Evolutionary conservation across 805 yeast genomes (phyloP), one percentile per base, ranked within the genome.

Genomic region (Metschnikowia bowlesiae): DNA sequence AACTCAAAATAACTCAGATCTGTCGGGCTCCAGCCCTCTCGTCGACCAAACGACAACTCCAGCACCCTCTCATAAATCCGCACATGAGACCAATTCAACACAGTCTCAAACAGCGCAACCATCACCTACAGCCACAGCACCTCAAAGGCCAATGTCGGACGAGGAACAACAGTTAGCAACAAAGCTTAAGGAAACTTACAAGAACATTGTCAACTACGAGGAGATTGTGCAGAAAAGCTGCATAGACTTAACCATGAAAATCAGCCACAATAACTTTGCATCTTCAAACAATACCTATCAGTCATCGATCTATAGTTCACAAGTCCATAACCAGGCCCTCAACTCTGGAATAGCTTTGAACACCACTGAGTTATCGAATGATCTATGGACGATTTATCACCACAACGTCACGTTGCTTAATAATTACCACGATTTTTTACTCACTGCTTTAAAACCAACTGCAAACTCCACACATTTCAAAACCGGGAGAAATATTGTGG

Each of bases 401-500:
- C 79, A 82, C 55, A 84, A 85, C 62, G 73, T 83, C 14, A 82
- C 82, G 32, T 66, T 87, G 36, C 68, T 86, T 50, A 87, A 87
- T 63, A 80, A 84, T 58, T 87, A 86, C 61, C 82, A 84, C 53
- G 89, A 85, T 57, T 86, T 86, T 58, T 65, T 86, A 38, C 76
- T 85, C 11, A 83, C 87, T 16, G 88, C 91, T 1, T 71, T 85
- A 53, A 79, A 84, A 45, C 89, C 90, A 14, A 65, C 76, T 6
- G 72, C 81, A 4, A 71, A 70, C 53, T 69, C 70, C 42, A 69
- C 71, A 13, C 74, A 71, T 50, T 84, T 86, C 33, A 84, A 82
- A 62, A 82, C 90, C 2, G 94, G 94, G 2, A 83, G 82, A 61
- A 88, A 86, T 56, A 81, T 87, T 44, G 87, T 87, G 7, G 85